phyloP scores from a whole-genome alignment of 495 filamentous ascomycete species.

The Penicillium coprophilum region DNA sequence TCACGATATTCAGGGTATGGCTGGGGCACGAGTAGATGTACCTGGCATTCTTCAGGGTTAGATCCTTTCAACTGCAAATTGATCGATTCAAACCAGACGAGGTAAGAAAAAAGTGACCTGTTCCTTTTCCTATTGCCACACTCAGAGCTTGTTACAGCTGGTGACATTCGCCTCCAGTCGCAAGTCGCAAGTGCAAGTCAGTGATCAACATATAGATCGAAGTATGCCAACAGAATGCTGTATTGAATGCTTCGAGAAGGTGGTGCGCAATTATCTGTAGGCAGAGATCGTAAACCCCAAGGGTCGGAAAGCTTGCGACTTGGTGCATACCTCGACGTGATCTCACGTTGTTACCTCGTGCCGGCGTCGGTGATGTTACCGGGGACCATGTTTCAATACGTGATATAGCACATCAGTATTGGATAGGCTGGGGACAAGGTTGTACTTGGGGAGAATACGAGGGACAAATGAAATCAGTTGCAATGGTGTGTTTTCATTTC shows the following conservation, averaged over 20 bases:
- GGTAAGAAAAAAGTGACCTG: neutral
- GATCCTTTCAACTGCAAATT: neutral
- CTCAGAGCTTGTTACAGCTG: too few species aligned
- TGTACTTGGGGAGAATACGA: neutral
- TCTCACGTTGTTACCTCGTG: neutral
- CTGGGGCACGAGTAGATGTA: neutral
- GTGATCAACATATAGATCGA: neutral
- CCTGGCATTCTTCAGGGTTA: neutral
- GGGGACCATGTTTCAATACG: neutral
- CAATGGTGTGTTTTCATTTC: neutral
- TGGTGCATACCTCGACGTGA: neutral
- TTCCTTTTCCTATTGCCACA: neutral
- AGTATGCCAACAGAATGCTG: neutral
- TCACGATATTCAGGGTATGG: neutral
- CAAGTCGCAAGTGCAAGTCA: neutral
- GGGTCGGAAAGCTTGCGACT: neutral
- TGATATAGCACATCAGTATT: neutral
- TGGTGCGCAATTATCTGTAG: neutral
- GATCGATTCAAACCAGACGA: neutral
- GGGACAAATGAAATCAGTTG: neutral
- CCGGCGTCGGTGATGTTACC: neutral
- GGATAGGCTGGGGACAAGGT: neutral
- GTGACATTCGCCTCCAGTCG: neutral
- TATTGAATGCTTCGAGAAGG: neutral
- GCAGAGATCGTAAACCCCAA: neutral